Conservation (phyloP, 202 grass and related monocot species). For the Zizania palustris region DNA sequence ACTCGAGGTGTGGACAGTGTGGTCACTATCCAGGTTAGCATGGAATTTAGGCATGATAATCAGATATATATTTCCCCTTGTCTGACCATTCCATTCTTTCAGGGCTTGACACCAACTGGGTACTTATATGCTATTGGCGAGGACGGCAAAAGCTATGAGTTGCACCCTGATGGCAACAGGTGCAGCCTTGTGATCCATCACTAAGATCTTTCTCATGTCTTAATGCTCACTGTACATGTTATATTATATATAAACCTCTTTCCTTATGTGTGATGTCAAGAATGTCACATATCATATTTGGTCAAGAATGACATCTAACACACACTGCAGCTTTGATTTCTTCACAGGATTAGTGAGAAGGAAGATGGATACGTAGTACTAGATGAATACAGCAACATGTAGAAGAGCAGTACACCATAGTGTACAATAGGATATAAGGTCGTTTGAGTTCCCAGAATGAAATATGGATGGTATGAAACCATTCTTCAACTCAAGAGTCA, state of each 20-base stretch:
- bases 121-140: constrained; percentile 73
- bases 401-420: constrained; percentile 9
- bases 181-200: constrained; percentile 8
- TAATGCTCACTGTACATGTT: neutral
- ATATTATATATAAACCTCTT: neutral
- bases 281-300: neutral
- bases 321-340: constrained; percentile 85
- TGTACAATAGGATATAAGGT: constrained; percentile 15
- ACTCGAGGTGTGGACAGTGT: constrained; percentile 44
- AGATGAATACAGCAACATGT: neutral
- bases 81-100: constrained; percentile 25
- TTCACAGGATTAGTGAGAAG: constrained; percentile 88
- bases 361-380: constrained; percentile 55
- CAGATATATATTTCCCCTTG: constrained; percentile 2
- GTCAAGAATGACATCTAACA: constrained; percentile 15
- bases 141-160: constrained; percentile 73
- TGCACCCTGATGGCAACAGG: constrained; percentile 96
- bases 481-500: neutral
- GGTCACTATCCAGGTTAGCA: constrained; percentile 74
- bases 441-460: neutral
- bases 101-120: constrained; percentile 77
- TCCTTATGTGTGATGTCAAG: neutral
- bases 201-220: neutral
- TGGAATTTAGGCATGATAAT: neutral
- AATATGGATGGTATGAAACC: neutral